These are phyloP conservation scores for Yarrowia galli DNA, from an alignment of 1,139 yeast genomes.

Conservation along the genomic window DNA sequence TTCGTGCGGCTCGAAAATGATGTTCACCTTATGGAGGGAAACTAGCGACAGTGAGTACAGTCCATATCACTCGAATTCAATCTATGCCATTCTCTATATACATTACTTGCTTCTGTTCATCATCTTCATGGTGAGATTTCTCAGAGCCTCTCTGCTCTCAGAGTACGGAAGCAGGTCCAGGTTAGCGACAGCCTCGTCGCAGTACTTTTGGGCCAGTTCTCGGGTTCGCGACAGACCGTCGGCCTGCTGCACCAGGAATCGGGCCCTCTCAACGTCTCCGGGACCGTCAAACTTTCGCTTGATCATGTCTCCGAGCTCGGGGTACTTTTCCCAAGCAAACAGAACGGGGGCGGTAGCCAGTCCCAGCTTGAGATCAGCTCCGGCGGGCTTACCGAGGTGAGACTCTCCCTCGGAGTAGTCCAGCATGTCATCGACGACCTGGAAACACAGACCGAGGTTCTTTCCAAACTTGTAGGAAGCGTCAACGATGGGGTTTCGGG, in stretches of 20 bases:
- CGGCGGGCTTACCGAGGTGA: conserved; percentile 91
- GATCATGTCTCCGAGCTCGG: conserved; percentile 83
- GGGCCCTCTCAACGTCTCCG: conserved; percentile 85
- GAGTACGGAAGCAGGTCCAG: conserved; percentile 77
- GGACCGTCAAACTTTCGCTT: conserved; percentile 78
- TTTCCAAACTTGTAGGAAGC: conserved; percentile 91
- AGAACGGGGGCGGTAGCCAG: conserved; percentile 96
- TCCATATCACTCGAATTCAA: not conserved
- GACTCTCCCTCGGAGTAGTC: conserved; percentile 88
- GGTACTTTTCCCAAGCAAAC: conserved; percentile 90
- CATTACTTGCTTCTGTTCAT: conserved; percentile 75
- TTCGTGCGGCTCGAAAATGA: no score
- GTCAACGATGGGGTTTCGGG: conserved; percentile 74
- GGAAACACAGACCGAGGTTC: conserved; percentile 93
- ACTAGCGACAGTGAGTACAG: no score
- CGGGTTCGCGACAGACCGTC: conserved; percentile 81
- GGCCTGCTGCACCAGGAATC: conserved; percentile 72
- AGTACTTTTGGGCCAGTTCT: conserved; percentile 77
- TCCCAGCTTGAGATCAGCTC: conserved; percentile 92
- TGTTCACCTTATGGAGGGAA: no score
- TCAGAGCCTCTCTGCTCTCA: conserved; percentile 87
- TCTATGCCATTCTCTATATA: conserved; percentile 17
- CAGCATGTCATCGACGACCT: conserved; percentile 93
- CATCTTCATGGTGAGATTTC: conserved; percentile 81
- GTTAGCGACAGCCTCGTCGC: conserved; percentile 75